Evolutionary conservation across 345 rosid species (phyloP), one percentile per base, ranked within the genome.

Genomic region (Syzygium grande): DNA sequence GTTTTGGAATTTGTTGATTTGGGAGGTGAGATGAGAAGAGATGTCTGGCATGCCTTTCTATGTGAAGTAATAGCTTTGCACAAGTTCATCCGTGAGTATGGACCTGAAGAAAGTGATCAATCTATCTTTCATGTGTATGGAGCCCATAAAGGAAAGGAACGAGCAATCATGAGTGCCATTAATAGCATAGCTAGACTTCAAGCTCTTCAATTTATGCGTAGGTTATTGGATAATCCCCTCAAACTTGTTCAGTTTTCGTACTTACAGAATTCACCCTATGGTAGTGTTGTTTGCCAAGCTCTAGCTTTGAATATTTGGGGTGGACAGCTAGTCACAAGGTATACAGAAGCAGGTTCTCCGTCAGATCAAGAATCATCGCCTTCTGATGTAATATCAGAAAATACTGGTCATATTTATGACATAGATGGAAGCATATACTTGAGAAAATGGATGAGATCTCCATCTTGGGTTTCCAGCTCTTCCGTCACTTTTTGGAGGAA

Each of bases 11-110:
- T 98, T 89, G 99, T 98, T 89, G 99, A 98, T 90, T 92, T 98
- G 90, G 99, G 99, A 87, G 96, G 98, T 87, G 99, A 98, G 89
- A 88, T 94, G 89, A 94, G 99, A 93, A 92, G 99, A 88, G 99
- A 96, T 92, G 94, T 93, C 63, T 98, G 99, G 99, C 95, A 96
- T 92, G 97, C 98, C 73, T 94, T 95, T 86, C 92, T 97, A 56
- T 90, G 89, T 88, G 99, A 97, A 92, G 95, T 97, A 86, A 92
- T 95, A 87, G 92, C 99, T 25, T 89, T 95, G 84, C 98, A 96
- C 93, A 91, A 94, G 92, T 98, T 98, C 89, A 90, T 95, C 49
- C 56, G 84, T 85, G 98, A 95, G 88, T 95, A 92, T 89, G 99
- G 96, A 87, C 99, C 99, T 41, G 93, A 91, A 59, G 95, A 93